These are phyloP conservation scores for Zostera marina DNA, from an alignment of 116 monocot species.

Conservation along the genomic window DNA sequence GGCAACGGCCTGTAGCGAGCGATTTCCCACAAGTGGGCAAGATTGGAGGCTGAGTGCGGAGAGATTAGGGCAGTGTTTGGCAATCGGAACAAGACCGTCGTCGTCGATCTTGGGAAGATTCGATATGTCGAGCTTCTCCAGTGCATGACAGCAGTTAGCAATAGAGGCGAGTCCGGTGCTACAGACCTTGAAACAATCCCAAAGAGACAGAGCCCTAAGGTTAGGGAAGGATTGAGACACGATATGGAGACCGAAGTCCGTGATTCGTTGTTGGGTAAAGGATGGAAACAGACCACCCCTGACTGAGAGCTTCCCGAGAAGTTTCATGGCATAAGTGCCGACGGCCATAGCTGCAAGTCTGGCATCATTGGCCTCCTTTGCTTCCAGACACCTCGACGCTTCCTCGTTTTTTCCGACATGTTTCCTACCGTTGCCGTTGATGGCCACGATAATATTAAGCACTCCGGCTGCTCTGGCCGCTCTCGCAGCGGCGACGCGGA, in stretches of 20 bases:
- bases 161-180: conserved; percentile 9
- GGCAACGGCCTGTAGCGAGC: conserved; percentile 9
- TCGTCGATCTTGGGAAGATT: conserved; percentile 6
- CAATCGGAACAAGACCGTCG: conserved; percentile 10
- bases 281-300: conserved; percentile 1
- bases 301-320: conserved; percentile 9
- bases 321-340: conserved; percentile 3
- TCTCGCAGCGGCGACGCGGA: background rate
- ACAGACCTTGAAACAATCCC: conserved; percentile 12
- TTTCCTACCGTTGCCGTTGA: background rate
- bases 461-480: too few relatives aligned
- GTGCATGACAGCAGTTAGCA: conserved; percentile 2
- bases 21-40: conserved; percentile 12
- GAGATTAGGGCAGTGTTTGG: conserved; percentile 12
- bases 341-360: conserved; percentile 15
- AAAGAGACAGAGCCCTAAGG: conserved; percentile 8
- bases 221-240: conserved; percentile 13
- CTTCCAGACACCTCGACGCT: conserved; percentile 7
- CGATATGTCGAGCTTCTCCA: conserved; percentile 15
- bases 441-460: background rate
- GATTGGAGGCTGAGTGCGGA: conserved; percentile 5
- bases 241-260: conserved; percentile 14
- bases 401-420: too few relatives aligned
- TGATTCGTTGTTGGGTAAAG: conserved; percentile 5
- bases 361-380: conserved; percentile 11